Base-by-base conservation (phyloP, 768 basidiomycete genomes). In the Termitomyces sp. region DNA sequence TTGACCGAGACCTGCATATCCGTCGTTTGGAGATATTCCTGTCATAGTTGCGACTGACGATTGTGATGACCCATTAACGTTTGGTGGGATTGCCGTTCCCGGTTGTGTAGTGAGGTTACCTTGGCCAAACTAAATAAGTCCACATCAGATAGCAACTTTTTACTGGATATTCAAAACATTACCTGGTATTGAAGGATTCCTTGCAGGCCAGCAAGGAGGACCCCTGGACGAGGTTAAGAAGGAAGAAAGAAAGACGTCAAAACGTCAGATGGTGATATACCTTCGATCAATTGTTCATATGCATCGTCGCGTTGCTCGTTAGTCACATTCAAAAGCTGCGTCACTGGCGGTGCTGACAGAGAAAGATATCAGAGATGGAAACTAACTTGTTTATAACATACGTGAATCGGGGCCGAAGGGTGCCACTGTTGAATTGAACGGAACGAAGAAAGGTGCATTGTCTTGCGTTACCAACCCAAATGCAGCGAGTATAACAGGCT, bases 391-490 rank as follows among this genome's bases (percentile, higher is more conserved):
- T 3, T 47, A 59, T 30, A 30, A 66, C 68, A 38, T 61, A 72
- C 73, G 55, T 20, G 56, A 23, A 44, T 76, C 72, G 33, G 74
- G 36, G 28, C 71, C 76, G 60, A 76, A 78, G n/a, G 79, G 72
- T 18, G 79, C 69, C 58, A 72, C 59, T 57, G 80, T 75, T 40
- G 71, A 69, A 65, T 88, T 85, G 75, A 88, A 89, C 0, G 87
- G 85, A 5, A 85, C 82, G 57, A 85, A 89, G 62, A 69, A 67
- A 18, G 77, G 72, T 0, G 79, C 68, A 69, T 83, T 86, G 40
- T 67, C 56, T 61, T 82, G 78, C 0, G 86, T 84, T 23, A 89
- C 84, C 49, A 89, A 73, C 74, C 88, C 87, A 55, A 88, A 85
- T 1, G 74, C 81, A 36, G 77, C 80, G 36, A 87, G 68, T 4